Evolutionary conservation across 805 yeast genomes (phyloP), one percentile per base, ranked within the genome.

Genomic region (Saturnispora sekii): DNA sequence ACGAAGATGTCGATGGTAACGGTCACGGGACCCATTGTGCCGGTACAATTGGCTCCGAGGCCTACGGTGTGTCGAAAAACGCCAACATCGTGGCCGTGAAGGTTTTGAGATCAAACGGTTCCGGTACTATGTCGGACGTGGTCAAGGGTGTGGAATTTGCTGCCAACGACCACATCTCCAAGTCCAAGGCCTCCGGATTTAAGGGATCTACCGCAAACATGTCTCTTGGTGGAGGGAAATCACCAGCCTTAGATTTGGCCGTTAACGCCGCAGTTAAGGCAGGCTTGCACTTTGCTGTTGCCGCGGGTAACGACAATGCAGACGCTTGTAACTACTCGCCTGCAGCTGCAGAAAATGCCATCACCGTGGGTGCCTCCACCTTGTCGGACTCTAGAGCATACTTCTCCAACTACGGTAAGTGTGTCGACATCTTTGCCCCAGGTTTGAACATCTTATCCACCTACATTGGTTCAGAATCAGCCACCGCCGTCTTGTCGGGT

Each of bases 1-100:
- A 79, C 54, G 73, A 72, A 44, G 87, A 81, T 53, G 57, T 70
- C 37, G 96, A 89, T 62, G 93, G 87, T 43, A 84, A 85, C 57
- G 97, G 96, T 42, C 97, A 88, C 65, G 97, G 97, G 58, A 86
- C 96, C 38, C 97, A 88, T 60, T 86, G 94, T 68, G 95, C 96
- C n/a, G 97, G 96, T 66, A 87, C 94, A 32, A 85, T 89, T 56
- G 96, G 81, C 41, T 83, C 93, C 17, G 70, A 70, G 49, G 68
- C 76, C 43, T 85, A 81, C 52, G 96, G 96, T 67, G 85, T 86
- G 45, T 89, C 95, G 46, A 86, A 87, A 65, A 70, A 76, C 43
- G 93, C 89, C 9, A 70, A 79, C 16, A 63, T 86, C 45, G 87
- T 83, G 55, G 94, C 94, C 29, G 84, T 86, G 48, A 85, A 86